Conservation (phyloP, 345 rosid species). For the Isatis tinctoria region DNA sequence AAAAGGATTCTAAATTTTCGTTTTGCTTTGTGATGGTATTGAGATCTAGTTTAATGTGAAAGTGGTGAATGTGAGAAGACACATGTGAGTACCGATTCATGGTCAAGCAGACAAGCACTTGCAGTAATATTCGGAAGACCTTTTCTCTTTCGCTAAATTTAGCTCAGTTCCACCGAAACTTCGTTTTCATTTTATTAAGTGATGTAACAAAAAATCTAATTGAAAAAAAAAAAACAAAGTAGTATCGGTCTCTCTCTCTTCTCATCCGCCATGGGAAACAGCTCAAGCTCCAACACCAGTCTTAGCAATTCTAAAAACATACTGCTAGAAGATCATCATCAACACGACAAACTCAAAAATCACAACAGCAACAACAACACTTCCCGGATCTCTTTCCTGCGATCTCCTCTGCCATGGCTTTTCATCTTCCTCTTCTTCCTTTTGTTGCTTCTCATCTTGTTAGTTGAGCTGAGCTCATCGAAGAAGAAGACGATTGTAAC, state of each 20-base stretch:
- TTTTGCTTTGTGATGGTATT: slow-evolving; percentile 4
- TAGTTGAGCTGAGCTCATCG: too few relatives aligned
- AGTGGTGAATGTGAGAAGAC: neutral
- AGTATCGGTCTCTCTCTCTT: neutral
- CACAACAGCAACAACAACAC: slow-evolving; percentile 2
- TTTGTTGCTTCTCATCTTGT: slow-evolving; percentile 50
- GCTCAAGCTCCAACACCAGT: slow-evolving; percentile 15
- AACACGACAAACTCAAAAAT: slow-evolving; percentile 1
- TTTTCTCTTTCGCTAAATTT: slow-evolving; percentile 10
- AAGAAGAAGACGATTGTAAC: too few relatives aligned
- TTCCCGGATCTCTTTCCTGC: slow-evolving; percentile 29
- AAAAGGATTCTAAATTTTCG: neutral
- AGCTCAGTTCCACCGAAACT: neutral
- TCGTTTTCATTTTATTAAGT: neutral
- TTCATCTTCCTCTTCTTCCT: slow-evolving; percentile 44
- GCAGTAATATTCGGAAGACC: slow-evolving; percentile 20
- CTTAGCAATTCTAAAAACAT: slow-evolving; percentile 10
- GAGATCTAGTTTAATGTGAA: neutral
- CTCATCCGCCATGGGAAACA: slow-evolving; percentile 27
- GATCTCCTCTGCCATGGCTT: slow-evolving; percentile 41
- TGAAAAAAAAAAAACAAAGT: neutral
- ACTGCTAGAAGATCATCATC: slow-evolving; percentile 1
- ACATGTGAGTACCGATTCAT: neutral
- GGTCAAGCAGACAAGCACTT: slow-evolving; percentile 23
- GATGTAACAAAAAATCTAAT: slow-evolving; percentile 6